phyloP scores from a whole-genome alignment of 139 green algal species.

The Chlamydomonas schloesseri region DNA sequence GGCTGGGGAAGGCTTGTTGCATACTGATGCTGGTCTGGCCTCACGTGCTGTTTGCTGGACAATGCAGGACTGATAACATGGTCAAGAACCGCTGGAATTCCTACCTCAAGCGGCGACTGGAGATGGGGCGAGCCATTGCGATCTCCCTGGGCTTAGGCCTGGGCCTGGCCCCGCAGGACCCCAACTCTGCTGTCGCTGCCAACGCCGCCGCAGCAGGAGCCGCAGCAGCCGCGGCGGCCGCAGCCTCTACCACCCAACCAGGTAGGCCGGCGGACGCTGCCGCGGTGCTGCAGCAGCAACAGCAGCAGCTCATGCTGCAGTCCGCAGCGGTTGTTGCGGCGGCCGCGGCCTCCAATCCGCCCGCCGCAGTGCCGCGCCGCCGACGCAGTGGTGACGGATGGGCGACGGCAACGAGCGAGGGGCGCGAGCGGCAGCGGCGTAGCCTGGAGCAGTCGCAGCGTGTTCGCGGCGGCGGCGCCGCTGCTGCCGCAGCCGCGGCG shows the following conservation, averaged over 20 bases:
- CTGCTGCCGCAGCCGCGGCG: not conserved
- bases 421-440: not conserved
- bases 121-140: constrained; percentile 33
- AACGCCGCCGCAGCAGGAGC: not conserved
- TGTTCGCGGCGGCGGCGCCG: too few relatives aligned
- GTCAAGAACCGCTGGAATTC: constrained; percentile 81
- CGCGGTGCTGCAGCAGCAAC: not conserved
- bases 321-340: not conserved
- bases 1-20: too few relatives aligned
- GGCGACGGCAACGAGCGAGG: not conserved
- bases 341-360: not conserved
- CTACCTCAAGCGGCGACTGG: constrained; percentile 65
- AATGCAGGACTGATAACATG: constrained; percentile 76
- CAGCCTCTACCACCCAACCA: not conserved
- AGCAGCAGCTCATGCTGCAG: not conserved
- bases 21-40: too few relatives aligned
- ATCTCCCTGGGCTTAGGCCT: constrained; percentile 22
- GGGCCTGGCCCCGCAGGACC: not conserved
- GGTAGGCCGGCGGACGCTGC: not conserved
- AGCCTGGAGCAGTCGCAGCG: not conserved
- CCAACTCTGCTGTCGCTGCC: not conserved
- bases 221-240: not conserved
- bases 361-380: not conserved
- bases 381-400: not conserved
- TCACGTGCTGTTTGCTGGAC: too few relatives aligned